Evolutionary conservation across 1,284 basidiomycete genomes (phyloP).

Genomic region (Salmacisia buchloeana): DNA sequence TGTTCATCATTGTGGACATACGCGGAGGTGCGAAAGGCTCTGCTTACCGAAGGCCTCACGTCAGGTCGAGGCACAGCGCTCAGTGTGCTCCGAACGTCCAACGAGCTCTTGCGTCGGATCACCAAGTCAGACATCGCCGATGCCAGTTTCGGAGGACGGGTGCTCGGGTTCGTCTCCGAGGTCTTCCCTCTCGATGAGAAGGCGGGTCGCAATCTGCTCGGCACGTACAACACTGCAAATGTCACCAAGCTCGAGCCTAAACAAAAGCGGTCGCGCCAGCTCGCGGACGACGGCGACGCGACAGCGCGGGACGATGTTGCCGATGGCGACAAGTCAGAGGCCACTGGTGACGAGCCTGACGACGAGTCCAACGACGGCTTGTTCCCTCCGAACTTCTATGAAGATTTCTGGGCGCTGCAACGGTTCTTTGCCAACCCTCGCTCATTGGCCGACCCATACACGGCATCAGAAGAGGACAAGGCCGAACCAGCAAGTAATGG

Average conservation of each 20-base stretch:
- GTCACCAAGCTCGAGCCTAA: conserved; percentile 31
- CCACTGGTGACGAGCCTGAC: conserved; percentile 11
- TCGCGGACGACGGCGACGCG: conserved; percentile 3
- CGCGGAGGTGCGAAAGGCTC: not conserved
- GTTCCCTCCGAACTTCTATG: conserved; percentile 30
- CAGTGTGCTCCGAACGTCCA: conserved; percentile 72
- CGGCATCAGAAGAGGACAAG: conserved; percentile 1
- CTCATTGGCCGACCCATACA: conserved; percentile 15
- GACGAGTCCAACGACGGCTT: conserved; percentile 8
- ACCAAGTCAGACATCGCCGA: conserved; percentile 71
- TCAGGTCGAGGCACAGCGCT: conserved; percentile 81
- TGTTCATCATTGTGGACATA: not conserved
- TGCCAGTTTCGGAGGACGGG: conserved; percentile 78
- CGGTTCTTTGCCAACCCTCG: conserved; percentile 39
- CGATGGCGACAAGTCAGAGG: conserved; percentile 19
- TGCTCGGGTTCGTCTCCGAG: conserved; percentile 74
- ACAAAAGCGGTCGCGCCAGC: not conserved
- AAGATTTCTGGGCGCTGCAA: conserved; percentile 42
- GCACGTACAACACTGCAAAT: conserved; percentile 67
- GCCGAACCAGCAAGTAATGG: not conserved
- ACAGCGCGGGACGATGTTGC: conserved; percentile 23
- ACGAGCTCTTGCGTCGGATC: conserved; percentile 75
- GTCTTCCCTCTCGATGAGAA: conserved; percentile 81
- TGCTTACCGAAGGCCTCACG: conserved; percentile 56
- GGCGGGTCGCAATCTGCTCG: conserved; percentile 81